These are phyloP conservation scores for Ceratocystis variospora DNA, from an alignment of 2,329 filamentous ascomycete genomes.

Conservation along the genomic window DNA sequence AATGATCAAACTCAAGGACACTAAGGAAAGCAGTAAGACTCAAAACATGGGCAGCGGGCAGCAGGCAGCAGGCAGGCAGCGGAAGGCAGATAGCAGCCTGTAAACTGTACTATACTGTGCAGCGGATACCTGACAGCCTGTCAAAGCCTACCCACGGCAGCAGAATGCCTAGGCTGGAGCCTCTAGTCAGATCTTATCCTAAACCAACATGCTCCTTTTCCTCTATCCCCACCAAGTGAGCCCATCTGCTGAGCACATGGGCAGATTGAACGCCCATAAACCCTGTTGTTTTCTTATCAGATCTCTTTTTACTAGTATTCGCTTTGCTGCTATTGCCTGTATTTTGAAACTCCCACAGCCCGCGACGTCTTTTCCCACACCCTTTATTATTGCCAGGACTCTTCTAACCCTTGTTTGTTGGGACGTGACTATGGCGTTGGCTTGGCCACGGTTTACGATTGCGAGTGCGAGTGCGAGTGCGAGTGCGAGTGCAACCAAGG, in stretches of 20 bases:
- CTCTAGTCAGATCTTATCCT: not conserved
- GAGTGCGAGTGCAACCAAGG: not conserved
- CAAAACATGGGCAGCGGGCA: not conserved
- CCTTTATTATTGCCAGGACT: not conserved
- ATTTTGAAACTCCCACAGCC: not conserved
- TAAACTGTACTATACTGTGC: not conserved
- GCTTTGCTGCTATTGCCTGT: not conserved
- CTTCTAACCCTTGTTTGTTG: not conserved
- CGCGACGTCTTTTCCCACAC: too few species aligned
- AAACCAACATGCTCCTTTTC: not conserved
- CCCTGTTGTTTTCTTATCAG: not conserved
- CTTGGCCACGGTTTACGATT: not conserved
- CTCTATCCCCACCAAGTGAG: not conserved
- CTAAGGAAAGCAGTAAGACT: not conserved
- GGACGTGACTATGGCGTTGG: not conserved
- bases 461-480: not conserved
- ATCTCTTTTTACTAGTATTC: not conserved
- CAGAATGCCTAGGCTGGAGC: not conserved
- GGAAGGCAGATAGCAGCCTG: not conserved
- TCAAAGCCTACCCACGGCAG: not conserved
- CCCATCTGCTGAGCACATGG: not conserved
- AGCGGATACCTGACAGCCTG: not conserved
- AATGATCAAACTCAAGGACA: not conserved
- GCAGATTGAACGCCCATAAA: not conserved
- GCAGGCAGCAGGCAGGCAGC: not conserved